Evolutionary conservation across 176 grass and related monocot genomes (phyloP), one percentile per base, ranked within the genome.

Genomic region (Lolium rigidum): DNA sequence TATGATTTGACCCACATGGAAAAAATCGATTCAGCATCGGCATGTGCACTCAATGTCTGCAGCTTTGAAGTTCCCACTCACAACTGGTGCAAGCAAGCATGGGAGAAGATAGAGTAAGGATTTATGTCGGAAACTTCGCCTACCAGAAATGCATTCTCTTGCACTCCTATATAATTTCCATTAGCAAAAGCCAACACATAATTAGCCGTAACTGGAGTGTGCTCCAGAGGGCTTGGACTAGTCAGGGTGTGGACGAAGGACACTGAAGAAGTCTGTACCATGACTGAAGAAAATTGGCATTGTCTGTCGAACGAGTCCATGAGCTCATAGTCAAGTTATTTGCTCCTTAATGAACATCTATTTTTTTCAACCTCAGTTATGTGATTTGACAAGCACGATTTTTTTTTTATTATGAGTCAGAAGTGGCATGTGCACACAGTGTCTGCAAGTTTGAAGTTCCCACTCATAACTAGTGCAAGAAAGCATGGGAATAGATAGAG

Each of bases 21-120:
- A 78, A 55, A 52, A 28, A 51, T 31, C 2, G 26, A 28, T 28
- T 28, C 71, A 38, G 21, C 71, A 78, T 6, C 39, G 6, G 48
- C 84, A 83, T 79, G 88, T 86, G 73, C 65, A 58, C 39, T 41
- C 47, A 79, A 13, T 83, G 13, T 85, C 22, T 58, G 55, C 55
- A 49, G 61, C 18, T 70, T 43, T 63, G 47, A 55, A 18, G 54
- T 54, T 90, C 49, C 61, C 69, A 82, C 43, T 35, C 13, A 47
- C 46, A 56, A 28, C 48, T 78, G 49, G 80, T 80, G 3, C 7
- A 52, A 18, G 60, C 38, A 54, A 22, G 50, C 39, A 55, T 64
- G 10, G 47, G 50, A 51, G 3, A 60, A 10, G 11, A 51, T 49
- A 55, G 4, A 28, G 35, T 28, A 28, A 28, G 26, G 26, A 17